A percentile compares a stretch with the other conserved stretches of the same genome.
These are phyloP conservation scores for Zygoascus flipseniorum DNA, from an alignment of 805 yeast species.

Conservation along the genomic window DNA sequence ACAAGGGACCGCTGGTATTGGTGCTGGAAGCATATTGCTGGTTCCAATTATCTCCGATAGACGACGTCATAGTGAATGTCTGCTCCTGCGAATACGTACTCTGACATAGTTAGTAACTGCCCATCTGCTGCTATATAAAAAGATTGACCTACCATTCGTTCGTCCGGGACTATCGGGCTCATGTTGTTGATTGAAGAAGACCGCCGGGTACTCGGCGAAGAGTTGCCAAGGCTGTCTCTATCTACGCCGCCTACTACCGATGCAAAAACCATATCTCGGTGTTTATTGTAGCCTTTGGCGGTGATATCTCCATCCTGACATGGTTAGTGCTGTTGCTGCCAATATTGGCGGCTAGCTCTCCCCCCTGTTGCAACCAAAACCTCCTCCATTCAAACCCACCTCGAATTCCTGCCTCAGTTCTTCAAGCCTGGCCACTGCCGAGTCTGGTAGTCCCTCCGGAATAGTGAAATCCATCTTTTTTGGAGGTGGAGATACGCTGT, in stretches of 20 bases:
- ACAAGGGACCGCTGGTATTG: background rate
- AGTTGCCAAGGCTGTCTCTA: background rate
- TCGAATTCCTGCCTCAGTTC: conserved; percentile 43
- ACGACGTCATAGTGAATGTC: background rate
- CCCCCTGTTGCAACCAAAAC: background rate
- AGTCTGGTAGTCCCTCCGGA: conserved; percentile 35
- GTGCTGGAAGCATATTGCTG: background rate
- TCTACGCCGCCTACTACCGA: conserved; percentile 9
- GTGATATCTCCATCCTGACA: conserved; percentile 58
- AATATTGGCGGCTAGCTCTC: background rate
- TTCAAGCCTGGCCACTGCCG: conserved; percentile 31
- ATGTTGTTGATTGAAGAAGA: background rate
- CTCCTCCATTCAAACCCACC: conserved; percentile 9
- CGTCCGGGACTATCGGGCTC: background rate
- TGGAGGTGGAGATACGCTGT: background rate
- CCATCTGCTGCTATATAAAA: background rate
- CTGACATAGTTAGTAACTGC: background rate
- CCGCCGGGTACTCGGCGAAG: background rate
- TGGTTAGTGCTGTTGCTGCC: background rate
- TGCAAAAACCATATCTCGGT: conserved; percentile 37
- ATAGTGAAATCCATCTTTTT: conserved; percentile 38
- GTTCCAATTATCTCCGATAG: background rate
- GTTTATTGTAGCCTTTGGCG: conserved; percentile 60
- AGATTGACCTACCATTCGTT: background rate
- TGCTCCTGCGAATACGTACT: background rate